Percentiles rank a stretch among this genome's conserved stretches.
These are phyloP conservation scores for Gynostemma pentaphyllum DNA, from an alignment of 306 rosid genomes.

Conservation along the genomic window DNA sequence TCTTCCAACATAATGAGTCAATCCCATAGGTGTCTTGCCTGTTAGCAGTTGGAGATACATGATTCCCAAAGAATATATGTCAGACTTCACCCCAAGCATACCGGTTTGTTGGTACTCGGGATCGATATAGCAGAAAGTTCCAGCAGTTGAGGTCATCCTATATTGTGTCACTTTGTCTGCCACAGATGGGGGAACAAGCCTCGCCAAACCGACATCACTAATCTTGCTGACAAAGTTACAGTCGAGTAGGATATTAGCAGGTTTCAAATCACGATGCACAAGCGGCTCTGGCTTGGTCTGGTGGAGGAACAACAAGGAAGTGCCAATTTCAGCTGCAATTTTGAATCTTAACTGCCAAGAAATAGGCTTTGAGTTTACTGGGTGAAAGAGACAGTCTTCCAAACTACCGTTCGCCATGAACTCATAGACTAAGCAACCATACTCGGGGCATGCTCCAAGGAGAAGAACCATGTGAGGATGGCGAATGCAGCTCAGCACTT, in stretches of 20 bases:
- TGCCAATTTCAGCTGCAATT: slow-evolving; percentile 81
- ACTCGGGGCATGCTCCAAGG: slow-evolving; percentile 91
- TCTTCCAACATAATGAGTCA: slow-evolving; percentile 59
- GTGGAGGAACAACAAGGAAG: slow-evolving; percentile 83
- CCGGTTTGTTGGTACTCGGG: slow-evolving; percentile 97
- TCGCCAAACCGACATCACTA: slow-evolving; percentile 79
- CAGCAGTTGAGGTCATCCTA: slow-evolving; percentile 80
- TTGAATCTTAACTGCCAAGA: slow-evolving; percentile 75
- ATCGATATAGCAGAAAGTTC: slow-evolving; percentile 91
- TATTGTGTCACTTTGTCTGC: slow-evolving; percentile 75
- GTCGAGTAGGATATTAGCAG: slow-evolving; percentile 78
- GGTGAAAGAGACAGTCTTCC: slow-evolving; percentile 58
- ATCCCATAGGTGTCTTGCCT: slow-evolving; percentile 73
- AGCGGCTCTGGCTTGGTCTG: slow-evolving; percentile 90
- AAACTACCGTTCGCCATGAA: slow-evolving; percentile 85
- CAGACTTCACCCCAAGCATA: slow-evolving; percentile 86
- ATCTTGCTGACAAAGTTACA: slow-evolving; percentile 70
- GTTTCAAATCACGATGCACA: slow-evolving; percentile 89
- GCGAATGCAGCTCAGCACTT: slow-evolving; percentile 78
- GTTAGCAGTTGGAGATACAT: slow-evolving; percentile 70
- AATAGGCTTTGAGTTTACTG: slow-evolving; percentile 40
- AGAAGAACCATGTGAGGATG: slow-evolving; percentile 99
- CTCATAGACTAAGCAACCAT: slow-evolving; percentile 86
- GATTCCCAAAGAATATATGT: slow-evolving; percentile 76
- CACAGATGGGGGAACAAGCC: slow-evolving; percentile 70